Evolutionary conservation across 1,139 yeast species (phyloP).

Genomic region (Candida gigantensis): DNA sequence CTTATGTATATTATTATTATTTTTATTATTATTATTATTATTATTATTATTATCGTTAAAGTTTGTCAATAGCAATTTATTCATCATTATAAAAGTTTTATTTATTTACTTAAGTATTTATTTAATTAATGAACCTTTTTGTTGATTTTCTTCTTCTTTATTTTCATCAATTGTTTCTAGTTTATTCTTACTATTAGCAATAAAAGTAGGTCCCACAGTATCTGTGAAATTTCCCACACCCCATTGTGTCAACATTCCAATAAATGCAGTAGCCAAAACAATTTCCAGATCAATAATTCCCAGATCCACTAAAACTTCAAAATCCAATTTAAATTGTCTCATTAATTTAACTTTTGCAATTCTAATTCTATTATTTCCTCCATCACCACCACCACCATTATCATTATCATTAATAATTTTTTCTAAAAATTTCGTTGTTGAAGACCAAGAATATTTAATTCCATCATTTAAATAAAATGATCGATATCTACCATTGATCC

Average conservation of each 20-base stretch:
- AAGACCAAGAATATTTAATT: constrained; percentile 54
- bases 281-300: constrained; percentile 46
- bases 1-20: constrained; percentile 7
- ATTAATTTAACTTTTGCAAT: constrained; percentile 56
- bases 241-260: constrained; percentile 67
- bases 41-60: no score
- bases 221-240: constrained; percentile 54
- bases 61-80: not conserved
- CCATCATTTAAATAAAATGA: constrained; percentile 54
- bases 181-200: constrained; percentile 14
- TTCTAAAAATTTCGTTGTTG: constrained; percentile 52
- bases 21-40: no score
- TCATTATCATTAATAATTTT: constrained; percentile 51
- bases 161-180: constrained; percentile 7
- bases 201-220: constrained; percentile 53
- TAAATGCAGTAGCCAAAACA: constrained; percentile 58
- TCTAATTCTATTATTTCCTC: constrained; percentile 53
- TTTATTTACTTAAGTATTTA: no score
- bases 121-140: no score
- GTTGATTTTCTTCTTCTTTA: constrained; percentile 6
- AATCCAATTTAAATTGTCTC: constrained; percentile 62
- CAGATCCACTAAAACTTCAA: constrained; percentile 55
- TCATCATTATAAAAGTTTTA: no score
- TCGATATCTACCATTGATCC: constrained; percentile 37
- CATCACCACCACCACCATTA: no score